These are phyloP conservation scores for Trichoderma polysporum DNA, from an alignment of 2,329 filamentous ascomycete species.

Conservation along the genomic window DNA sequence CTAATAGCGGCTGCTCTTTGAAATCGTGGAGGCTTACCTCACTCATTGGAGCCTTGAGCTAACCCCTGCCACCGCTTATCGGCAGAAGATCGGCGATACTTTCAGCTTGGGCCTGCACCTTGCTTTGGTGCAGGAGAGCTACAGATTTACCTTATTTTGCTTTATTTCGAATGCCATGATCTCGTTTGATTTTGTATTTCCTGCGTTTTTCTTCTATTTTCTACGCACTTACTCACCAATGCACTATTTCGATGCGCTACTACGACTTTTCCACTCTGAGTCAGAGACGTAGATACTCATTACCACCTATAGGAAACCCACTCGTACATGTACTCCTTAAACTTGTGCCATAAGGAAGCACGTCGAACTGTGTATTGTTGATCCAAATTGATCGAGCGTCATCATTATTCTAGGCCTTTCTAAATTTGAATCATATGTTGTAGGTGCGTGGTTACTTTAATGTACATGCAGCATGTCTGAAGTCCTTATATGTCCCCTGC, in stretches of 20 bases:
- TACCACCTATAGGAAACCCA: neutral
- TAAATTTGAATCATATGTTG: neutral
- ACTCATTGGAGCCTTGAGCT: slow-evolving; percentile 41
- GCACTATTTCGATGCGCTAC: neutral
- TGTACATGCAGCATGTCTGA: neutral
- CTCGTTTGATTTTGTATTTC: neutral
- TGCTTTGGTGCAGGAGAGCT: neutral
- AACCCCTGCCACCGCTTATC: slow-evolving; percentile 27
- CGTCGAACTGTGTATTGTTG: neutral
- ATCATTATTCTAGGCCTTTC: neutral
- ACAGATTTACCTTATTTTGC: neutral
- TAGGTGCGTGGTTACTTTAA: neutral
- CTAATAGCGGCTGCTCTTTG: slow-evolving; percentile 25
- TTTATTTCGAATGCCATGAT: neutral
- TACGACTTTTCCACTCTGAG: no score
- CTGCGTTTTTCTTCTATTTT: neutral
- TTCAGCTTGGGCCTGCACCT: neutral
- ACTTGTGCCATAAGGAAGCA: neutral
- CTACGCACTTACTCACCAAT: neutral
- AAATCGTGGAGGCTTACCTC: slow-evolving; percentile 40
- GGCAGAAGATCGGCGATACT: slow-evolving; percentile 36
- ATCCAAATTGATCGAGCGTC: neutral
- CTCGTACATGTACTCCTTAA: neutral
- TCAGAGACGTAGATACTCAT: neutral
- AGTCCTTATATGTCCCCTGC: neutral